Percentiles rank a stretch among this genome's conserved stretches.
phyloP scores from a whole-genome alignment of 83 land plant genomes.

The Diphasiastrum complanatum region DNA sequence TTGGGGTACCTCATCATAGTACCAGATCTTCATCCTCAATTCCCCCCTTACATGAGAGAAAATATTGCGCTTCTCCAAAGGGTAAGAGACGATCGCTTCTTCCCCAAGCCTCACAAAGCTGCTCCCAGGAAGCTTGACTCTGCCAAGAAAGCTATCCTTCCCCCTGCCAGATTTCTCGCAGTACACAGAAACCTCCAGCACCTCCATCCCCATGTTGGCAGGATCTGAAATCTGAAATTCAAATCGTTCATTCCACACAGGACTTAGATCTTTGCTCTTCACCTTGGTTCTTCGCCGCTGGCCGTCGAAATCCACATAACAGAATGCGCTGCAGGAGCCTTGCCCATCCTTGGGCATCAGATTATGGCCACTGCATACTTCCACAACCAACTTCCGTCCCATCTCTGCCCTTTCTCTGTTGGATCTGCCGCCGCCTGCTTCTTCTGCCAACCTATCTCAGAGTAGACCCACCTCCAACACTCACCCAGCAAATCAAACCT shows the following conservation, averaged over 20 bases:
- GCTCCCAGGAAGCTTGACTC: slow-evolving; percentile 16
- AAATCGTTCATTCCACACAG: slow-evolving; percentile 38
- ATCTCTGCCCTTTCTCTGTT: no score
- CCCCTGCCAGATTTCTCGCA: slow-evolving; percentile 15
- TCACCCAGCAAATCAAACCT: no score
- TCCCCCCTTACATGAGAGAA: slow-evolving; percentile 33
- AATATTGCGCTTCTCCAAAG: slow-evolving; percentile 29
- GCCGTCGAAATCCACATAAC: slow-evolving; percentile 32
- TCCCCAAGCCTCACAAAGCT: slow-evolving; percentile 16
- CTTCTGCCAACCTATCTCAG: no score
- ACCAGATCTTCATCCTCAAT: slow-evolving; percentile 24
- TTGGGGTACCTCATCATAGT: slow-evolving; percentile 5
- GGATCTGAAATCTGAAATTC: slow-evolving; percentile 24
- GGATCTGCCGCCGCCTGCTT: no score
- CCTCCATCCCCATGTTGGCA: slow-evolving; percentile 13
- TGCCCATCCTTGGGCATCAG: slow-evolving; percentile 46
- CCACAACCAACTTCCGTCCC: slow-evolving; percentile 48
- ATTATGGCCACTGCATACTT: slow-evolving; percentile 36
- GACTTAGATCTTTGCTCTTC: slow-evolving; percentile 30
- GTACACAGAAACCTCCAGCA: slow-evolving; percentile 26
- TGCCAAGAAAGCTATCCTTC: slow-evolving; percentile 25
- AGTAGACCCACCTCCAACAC: no score
- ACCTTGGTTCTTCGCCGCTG: slow-evolving; percentile 21
- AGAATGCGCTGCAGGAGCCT: slow-evolving; percentile 30
- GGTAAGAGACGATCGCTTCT: slow-evolving; percentile 14